These are phyloP conservation scores for Rutidosis leptorrhynchoides DNA, from an alignment of 129 eudicot species.

Conservation along the genomic window DNA sequence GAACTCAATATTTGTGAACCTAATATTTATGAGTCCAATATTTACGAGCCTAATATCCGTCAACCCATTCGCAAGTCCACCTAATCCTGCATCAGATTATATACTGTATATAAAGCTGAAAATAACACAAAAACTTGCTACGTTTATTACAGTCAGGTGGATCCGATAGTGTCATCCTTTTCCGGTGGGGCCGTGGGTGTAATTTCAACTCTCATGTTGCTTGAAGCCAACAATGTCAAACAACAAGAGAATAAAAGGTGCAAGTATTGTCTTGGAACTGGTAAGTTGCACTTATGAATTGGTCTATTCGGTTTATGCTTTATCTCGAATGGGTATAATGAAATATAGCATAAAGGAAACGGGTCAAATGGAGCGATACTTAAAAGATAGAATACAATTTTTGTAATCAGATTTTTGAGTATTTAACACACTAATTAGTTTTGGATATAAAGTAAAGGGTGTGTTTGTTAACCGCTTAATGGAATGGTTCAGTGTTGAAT, in stretches of 20 bases:
- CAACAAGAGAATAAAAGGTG: conserved; percentile 98
- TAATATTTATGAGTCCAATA: too few species aligned
- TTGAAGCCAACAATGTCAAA: conserved; percentile 79
- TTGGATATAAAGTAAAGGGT: too few species aligned
- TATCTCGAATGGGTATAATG: neutral
- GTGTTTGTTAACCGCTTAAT: too few species aligned
- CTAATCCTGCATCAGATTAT: too few species aligned
- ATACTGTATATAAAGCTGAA: neutral
- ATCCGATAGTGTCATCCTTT: conserved; percentile 96
- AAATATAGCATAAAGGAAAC: neutral
- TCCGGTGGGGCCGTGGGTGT: conserved; percentile 99
- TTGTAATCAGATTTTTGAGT: neutral
- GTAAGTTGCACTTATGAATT: conserved; percentile 33
- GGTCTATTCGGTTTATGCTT: neutral
- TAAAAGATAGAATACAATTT: neutral
- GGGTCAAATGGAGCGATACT: neutral
- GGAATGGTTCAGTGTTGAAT: too few species aligned
- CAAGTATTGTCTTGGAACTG: conserved; percentile 95
- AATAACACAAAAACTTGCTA: conserved; percentile 8
- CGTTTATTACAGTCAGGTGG: conserved; percentile 71
- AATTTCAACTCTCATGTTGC: conserved; percentile 86
- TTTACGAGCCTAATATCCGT: too few species aligned
- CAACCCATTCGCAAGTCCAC: too few species aligned
- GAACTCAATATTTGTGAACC: too few species aligned
- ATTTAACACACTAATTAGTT: neutral